These are phyloP conservation scores for Lactifluus piperatus DNA, from an alignment of 768 basidiomycete species.

Conservation along the genomic window DNA sequence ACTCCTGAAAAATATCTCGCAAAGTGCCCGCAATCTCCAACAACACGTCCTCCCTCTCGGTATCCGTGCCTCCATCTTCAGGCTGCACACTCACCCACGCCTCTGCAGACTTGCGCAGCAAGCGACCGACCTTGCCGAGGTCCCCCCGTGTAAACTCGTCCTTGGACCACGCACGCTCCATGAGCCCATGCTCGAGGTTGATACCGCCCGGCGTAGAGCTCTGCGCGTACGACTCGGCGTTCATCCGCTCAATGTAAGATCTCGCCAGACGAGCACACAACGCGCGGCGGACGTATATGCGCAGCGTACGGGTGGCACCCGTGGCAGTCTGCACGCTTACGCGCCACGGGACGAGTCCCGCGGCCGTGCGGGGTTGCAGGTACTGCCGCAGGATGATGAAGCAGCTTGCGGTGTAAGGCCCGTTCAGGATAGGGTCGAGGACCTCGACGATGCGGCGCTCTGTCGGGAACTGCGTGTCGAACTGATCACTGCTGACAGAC, in stretches of 20 bases:
- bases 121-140: constrained; percentile 45
- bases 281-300: constrained; percentile 53
- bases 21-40: constrained; percentile 62
- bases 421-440: constrained; percentile 48
- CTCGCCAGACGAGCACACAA: constrained; percentile 55
- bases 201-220: constrained; percentile 53
- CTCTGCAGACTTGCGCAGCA: constrained; percentile 45
- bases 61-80: constrained; percentile 19
- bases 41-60: constrained; percentile 36
- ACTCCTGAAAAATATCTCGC: constrained; percentile 66
- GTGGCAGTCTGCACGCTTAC: constrained; percentile 23
- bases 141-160: constrained; percentile 64
- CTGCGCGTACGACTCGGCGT: constrained; percentile 43
- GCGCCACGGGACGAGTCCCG: constrained; percentile 15
- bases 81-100: constrained; percentile 45
- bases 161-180: constrained; percentile 69
- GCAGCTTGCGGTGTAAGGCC: constrained; percentile 57
- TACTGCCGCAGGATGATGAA: constrained; percentile 53
- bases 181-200: constrained; percentile 51
- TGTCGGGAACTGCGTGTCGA: constrained; percentile 27
- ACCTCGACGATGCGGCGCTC: constrained; percentile 53
- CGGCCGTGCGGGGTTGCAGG: constrained; percentile 40
- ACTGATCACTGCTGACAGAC: constrained; percentile 37
- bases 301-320: constrained; percentile 41
- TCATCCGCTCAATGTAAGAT: constrained; percentile 52